phyloP scores from a whole-genome alignment of 2,329 filamentous ascomycete genomes.

The Epichloe elymi region DNA sequence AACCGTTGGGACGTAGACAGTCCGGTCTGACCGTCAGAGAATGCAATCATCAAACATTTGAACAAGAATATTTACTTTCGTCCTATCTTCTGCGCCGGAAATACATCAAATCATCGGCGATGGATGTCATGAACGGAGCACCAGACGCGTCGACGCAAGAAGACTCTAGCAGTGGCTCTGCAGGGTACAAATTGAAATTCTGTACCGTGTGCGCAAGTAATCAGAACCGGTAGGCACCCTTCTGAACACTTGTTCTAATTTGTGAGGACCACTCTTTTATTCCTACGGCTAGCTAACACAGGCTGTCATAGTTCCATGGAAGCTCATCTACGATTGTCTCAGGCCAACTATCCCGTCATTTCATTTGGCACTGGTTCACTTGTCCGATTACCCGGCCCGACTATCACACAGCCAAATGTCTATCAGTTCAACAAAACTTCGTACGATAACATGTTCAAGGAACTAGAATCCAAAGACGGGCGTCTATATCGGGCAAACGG shows the following conservation, averaged over 20 bases:
- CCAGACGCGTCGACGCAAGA: conserved; percentile 23
- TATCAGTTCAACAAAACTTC: conserved; percentile 97
- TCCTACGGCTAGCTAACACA: neutral
- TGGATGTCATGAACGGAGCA: conserved; percentile 32
- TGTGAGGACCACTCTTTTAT: neutral
- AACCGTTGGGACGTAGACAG: neutral
- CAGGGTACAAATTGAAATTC: conserved; percentile 82
- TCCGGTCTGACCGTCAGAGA: neutral
- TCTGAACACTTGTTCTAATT: neutral
- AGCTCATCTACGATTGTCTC: conserved; percentile 84
- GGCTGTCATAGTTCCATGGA: conserved; percentile 52
- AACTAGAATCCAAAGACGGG: conserved; percentile 74
- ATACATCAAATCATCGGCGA: conserved; percentile 6
- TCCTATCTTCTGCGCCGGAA: neutral
- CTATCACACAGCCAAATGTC: conserved; percentile 86
- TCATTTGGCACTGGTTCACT: conserved; percentile 95
- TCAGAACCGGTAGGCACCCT: conserved; percentile 63
- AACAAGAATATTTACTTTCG: neutral
- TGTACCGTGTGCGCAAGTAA: conserved; percentile 99
- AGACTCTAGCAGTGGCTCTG: conserved; percentile 34
- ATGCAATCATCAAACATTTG: neutral
- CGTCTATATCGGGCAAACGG: conserved; percentile 85
- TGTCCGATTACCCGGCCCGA: conserved; percentile 82
- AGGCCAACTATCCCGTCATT: conserved; percentile 84
- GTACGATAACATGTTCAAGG: conserved; percentile 87